phyloP scores from a whole-genome alignment of 441 rosid species.

The Erodium texanum region DNA sequence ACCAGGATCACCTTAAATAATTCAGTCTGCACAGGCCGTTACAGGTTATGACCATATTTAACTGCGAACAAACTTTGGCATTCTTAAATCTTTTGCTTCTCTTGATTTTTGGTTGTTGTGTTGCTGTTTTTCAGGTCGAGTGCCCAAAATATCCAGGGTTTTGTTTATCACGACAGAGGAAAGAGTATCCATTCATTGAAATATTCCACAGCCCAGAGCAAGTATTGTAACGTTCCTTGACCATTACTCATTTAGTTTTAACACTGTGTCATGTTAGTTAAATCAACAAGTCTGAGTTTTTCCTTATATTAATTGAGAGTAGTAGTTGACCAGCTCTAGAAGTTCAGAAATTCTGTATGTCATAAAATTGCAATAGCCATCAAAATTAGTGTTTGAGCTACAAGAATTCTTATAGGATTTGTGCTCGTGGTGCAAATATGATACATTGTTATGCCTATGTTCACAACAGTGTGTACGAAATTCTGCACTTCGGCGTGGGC shows the following conservation, averaged over 20 bases:
- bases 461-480: too few species aligned
- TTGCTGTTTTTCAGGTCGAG: slow-evolving; percentile 58
- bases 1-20: not conserved
- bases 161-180: slow-evolving; percentile 74
- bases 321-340: not conserved
- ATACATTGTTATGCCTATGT: not conserved
- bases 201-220: slow-evolving; percentile 82
- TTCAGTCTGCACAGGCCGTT: not conserved
- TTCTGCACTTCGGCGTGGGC: too few species aligned
- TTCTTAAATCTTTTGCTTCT: not conserved
- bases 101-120: slow-evolving; percentile 14
- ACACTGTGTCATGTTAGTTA: slow-evolving; percentile 1
- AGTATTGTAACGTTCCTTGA: slow-evolving; percentile 25
- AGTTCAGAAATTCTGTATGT: not conserved
- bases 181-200: slow-evolving; percentile 87
- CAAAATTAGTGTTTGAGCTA: not conserved
- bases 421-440: not conserved
- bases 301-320: not conserved
- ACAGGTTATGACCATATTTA: not conserved
- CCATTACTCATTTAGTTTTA: not conserved
- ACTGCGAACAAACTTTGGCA: too few species aligned
- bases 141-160: slow-evolving; percentile 97
- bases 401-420: not conserved
- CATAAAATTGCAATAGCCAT: not conserved
- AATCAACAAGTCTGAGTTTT: not conserved